These are phyloP conservation scores for Teratosphaeria zuluensis DNA, from an alignment of 2,329 filamentous ascomycete genomes.

Conservation along the genomic window DNA sequence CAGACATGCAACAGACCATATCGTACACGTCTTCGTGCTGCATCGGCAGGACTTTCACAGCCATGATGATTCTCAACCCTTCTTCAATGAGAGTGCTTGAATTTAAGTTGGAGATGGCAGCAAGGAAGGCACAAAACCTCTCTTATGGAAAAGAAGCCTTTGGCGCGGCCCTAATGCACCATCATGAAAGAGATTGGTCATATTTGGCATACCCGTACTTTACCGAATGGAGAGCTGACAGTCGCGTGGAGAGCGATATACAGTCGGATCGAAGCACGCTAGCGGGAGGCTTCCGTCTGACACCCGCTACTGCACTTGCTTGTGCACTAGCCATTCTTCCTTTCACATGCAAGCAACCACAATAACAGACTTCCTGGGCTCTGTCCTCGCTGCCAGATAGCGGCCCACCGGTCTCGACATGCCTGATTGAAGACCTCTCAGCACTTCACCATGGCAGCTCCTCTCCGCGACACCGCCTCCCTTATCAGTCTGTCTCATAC, in stretches of 20 bases:
- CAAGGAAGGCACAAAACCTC: background rate
- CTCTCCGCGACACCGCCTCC: background rate
- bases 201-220: background rate
- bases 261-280: background rate
- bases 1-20: background rate
- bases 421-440: background rate
- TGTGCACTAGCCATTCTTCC: background rate
- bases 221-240: background rate
- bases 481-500: background rate
- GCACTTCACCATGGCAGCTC: background rate
- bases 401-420: background rate
- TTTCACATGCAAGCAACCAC: background rate
- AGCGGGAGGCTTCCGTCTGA: background rate
- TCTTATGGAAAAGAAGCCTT: background rate
- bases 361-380: background rate
- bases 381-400: background rate
- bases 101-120: background rate
- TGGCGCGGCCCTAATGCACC: background rate
- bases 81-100: background rate
- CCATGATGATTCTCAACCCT: background rate
- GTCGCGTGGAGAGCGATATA: background rate
- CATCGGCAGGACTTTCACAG: background rate
- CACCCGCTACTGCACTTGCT: background rate
- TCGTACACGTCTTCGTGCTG: background rate
- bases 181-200: background rate